These are phyloP conservation scores for Geosmithia putterillii DNA, from an alignment of 2,329 filamentous ascomycete species.

Conservation along the genomic window DNA sequence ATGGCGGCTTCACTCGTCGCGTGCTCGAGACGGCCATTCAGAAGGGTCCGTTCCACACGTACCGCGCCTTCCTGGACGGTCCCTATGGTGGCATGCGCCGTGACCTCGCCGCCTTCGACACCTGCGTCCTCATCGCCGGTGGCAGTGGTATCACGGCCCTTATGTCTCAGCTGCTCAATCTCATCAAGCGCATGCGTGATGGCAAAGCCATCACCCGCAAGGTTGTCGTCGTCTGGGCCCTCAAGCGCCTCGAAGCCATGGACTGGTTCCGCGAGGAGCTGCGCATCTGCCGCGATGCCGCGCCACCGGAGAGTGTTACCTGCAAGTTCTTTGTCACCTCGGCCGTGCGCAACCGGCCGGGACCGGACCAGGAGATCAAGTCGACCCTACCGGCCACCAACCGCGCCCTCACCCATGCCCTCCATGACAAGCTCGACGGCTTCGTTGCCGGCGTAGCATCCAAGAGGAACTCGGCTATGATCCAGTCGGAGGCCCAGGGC, in stretches of 20 bases:
- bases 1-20: conserved; percentile 77
- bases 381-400: conserved; percentile 6
- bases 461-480: conserved; percentile 75
- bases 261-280: conserved; percentile 97
- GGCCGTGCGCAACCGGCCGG: conserved; percentile 28
- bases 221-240: conserved; percentile 85
- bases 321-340: conserved; percentile 94
- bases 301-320: conserved; percentile 76
- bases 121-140: conserved; percentile 83
- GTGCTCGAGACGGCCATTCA: conserved; percentile 74
- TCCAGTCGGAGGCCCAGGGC: conserved; percentile 68
- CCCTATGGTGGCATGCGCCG: conserved; percentile 92
- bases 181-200: conserved; percentile 95
- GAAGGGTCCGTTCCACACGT: conserved; percentile 83
- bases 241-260: conserved; percentile 85
- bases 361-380: conserved; percentile 20
- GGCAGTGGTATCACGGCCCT: conserved; percentile 91
- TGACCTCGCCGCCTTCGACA: conserved; percentile 83
- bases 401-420: conserved; percentile 57
- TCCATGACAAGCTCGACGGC: conserved; percentile 79
- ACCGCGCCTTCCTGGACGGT: conserved; percentile 83
- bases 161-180: conserved; percentile 77
- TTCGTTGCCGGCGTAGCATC: conserved; percentile 79
- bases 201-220: conserved; percentile 86
- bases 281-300: conserved; percentile 79